Evolutionary conservation across 129 eudicot genomes (phyloP), one percentile per base, ranked within the genome.

Genomic region (Artemisia argyi): DNA sequence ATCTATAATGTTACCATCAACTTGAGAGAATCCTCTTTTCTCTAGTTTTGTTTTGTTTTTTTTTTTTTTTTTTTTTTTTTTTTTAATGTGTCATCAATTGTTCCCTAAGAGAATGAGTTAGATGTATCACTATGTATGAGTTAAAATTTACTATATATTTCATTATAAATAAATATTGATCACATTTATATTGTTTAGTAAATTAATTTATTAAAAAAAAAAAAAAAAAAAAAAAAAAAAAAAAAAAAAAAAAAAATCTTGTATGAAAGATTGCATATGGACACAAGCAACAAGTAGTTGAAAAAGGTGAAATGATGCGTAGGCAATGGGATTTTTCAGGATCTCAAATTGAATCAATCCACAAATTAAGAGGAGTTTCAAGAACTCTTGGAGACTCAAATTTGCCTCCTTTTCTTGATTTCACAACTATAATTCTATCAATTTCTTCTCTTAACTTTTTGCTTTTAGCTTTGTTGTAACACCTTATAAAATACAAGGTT

Each of bases 331-430:
- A 77, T 77, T 30, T 71, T 63, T 76, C 66, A 53, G 44, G 81
- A 78, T 78, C 81, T 71, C 58, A 48, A 44, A 67, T 67, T 58
- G 74, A 76, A 67, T 58, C 61, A 59, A 67, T 57, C 70, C 65
- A 71, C 77, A 69, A 68, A 22, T 22, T 22, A 22, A 28, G 44
- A 68, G 35, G 58, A 77, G 16, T 70, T 69, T 77, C 76, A 71
- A 71, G 72, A 62, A 44, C 77, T 72, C 81, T 71, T 78, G 77
- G 67, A 78, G 68, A 71, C 77, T 71, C 73, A 71, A 78, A 78
- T 64, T 71, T 63, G 77, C 77, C 66, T 72, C 62, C 72, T 78
- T 71, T 71, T 78, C 73, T 78, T 78, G 82, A 78, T 71, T 64
- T 71, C 68, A 53, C 58, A 72, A 71, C 51, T 63, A 62, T 42